These are phyloP conservation scores for Fusarium proliferatum DNA, from an alignment of 2,329 filamentous ascomycete genomes.

Conservation along the genomic window DNA sequence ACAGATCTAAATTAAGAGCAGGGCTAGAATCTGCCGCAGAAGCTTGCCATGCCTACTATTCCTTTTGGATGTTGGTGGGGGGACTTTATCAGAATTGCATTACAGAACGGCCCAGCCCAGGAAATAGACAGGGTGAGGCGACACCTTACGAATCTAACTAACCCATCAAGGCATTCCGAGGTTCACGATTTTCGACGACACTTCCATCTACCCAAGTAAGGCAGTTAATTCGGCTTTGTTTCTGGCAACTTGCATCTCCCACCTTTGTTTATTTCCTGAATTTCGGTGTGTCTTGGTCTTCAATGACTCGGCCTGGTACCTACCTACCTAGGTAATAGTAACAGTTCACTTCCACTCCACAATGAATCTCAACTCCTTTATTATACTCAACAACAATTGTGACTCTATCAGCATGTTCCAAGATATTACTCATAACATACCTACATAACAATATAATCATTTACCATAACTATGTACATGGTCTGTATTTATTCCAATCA, in stretches of 20 bases:
- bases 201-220: neutral
- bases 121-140: neutral
- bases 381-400: neutral
- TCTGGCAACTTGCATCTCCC: neutral
- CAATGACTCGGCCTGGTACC: neutral
- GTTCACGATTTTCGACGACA: neutral
- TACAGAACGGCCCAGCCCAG: neutral
- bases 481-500: neutral
- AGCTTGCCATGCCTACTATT: neutral
- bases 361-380: neutral
- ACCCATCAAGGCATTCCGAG: constrained; percentile 24
- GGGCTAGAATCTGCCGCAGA: constrained; percentile 11
- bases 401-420: neutral
- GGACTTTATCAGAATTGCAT: constrained; percentile 3
- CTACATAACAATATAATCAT: neutral
- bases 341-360: neutral
- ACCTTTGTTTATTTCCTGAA: neutral
- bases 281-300: neutral
- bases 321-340: neutral
- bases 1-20: constrained; percentile 20
- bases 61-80: neutral
- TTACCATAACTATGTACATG: neutral
- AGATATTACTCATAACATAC: neutral
- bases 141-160: constrained; percentile 13
- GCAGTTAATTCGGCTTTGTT: neutral